Conservation (phyloP, 257 asterid species). For the Solanum ossicruentum region DNA sequence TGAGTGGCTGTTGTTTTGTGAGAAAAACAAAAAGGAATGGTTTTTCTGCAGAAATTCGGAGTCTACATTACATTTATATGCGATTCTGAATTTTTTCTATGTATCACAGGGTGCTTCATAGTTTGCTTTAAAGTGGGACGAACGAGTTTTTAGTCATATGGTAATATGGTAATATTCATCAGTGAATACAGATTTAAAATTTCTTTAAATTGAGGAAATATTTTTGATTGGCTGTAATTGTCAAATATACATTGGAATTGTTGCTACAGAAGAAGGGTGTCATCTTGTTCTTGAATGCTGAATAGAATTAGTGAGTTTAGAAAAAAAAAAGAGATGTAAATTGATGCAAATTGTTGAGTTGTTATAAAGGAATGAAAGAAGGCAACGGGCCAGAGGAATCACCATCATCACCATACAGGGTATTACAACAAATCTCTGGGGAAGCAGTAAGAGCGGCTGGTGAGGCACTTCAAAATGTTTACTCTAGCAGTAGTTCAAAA, state of each 20-base stretch:
- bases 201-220: background rate
- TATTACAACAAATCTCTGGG: slow-evolving; percentile 37
- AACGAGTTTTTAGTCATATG: background rate
- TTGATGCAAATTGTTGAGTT: slow-evolving; percentile 7
- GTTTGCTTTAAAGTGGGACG: background rate
- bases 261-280: background rate
- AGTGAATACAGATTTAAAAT: background rate
- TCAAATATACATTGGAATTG: background rate
- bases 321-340: background rate
- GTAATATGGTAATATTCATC: background rate
- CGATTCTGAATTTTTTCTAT: background rate
- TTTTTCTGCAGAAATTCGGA: background rate
- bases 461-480: slow-evolving; percentile 33
- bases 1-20: background rate
- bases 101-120: background rate
- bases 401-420: slow-evolving; percentile 46
- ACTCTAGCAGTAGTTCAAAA: slow-evolving; percentile 6
- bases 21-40: background rate
- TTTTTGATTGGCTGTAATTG: background rate
- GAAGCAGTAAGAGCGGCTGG: slow-evolving; percentile 53
- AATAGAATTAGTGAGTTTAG: background rate
- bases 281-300: slow-evolving; percentile 1
- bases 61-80: background rate
- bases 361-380: slow-evolving; percentile 26
- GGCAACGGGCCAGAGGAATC: slow-evolving; percentile 26